Evolutionary conservation across 441 rosid genomes (phyloP).

Genomic region (Croton laevigatus): DNA sequence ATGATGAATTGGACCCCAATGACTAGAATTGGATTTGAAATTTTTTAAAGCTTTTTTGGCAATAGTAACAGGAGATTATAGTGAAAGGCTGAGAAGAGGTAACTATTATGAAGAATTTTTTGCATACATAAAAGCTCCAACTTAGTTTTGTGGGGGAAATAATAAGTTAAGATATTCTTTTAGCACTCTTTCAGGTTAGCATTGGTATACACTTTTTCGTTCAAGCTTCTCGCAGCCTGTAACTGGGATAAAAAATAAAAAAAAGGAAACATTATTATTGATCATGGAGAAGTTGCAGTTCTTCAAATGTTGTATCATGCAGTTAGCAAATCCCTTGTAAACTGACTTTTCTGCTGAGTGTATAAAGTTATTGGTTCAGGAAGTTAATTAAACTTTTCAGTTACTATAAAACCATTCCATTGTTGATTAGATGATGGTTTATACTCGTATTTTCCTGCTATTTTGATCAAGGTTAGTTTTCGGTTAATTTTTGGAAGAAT

Average conservation of each 20-base stretch:
- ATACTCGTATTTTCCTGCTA: no score
- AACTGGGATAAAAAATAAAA: conserved; percentile 5
- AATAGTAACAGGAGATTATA: conserved; percentile 30
- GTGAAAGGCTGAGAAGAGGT: conserved; percentile 23
- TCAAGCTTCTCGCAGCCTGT: conserved; percentile 19
- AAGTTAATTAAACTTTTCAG: conserved; percentile 8
- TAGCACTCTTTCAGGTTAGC: conserved; percentile 21
- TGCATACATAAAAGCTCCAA: conserved; percentile 30
- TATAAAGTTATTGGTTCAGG: conserved; percentile 28
- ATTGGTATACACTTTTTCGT: conserved; percentile 23
- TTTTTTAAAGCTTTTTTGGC: conserved; percentile 16
- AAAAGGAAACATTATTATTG: background rate
- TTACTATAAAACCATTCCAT: background rate
- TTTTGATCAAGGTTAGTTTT: no score
- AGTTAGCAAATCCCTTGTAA: conserved; percentile 6
- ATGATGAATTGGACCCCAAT: conserved; percentile 93
- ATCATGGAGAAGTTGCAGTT: background rate
- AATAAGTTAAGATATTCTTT: conserved; percentile 52
- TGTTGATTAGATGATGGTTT: background rate
- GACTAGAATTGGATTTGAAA: conserved; percentile 45
- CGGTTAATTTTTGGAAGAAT: no score
- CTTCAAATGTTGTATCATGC: background rate
- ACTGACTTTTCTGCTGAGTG: conserved; percentile 1
- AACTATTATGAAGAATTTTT: conserved; percentile 31
- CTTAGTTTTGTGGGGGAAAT: conserved; percentile 35